Conservation (phyloP, 148 eudicot genomes). For the Rhododendron williamsianum region DNA sequence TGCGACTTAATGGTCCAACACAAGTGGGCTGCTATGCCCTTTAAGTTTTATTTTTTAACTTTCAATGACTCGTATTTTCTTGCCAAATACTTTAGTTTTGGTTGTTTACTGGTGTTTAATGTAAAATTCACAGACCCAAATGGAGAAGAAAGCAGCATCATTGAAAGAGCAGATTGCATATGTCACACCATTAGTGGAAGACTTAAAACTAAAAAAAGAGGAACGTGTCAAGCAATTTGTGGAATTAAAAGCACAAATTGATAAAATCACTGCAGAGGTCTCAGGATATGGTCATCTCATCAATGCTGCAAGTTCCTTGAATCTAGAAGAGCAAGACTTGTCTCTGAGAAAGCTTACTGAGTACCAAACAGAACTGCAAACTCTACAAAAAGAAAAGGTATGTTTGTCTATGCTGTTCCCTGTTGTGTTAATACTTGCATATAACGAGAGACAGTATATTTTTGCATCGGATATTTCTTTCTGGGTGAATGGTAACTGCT, state of each 20-base stretch:
- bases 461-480: neutral
- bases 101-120: neutral
- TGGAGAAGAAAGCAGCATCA: conserved; percentile 34
- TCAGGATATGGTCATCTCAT: conserved; percentile 40
- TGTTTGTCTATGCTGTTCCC: neutral
- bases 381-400: conserved; percentile 70
- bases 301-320: conserved; percentile 26
- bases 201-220: conserved; percentile 44
- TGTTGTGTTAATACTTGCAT: neutral
- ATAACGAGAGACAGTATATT: neutral
- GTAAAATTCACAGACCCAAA: conserved; percentile 27
- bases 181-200: conserved; percentile 46
- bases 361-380: conserved; percentile 42
- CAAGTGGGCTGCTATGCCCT: neutral
- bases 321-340: conserved; percentile 47
- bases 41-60: neutral
- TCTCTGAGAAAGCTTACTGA: conserved; percentile 56
- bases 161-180: conserved; percentile 54
- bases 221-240: conserved; percentile 55
- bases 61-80: neutral
- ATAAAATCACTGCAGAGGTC: conserved; percentile 42
- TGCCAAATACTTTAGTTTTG: neutral
- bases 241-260: conserved; percentile 53
- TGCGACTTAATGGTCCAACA: neutral
- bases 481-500: neutral